phyloP scores from a whole-genome alignment of 352 stramenopile species.

The Globisporangium emineosum region DNA sequence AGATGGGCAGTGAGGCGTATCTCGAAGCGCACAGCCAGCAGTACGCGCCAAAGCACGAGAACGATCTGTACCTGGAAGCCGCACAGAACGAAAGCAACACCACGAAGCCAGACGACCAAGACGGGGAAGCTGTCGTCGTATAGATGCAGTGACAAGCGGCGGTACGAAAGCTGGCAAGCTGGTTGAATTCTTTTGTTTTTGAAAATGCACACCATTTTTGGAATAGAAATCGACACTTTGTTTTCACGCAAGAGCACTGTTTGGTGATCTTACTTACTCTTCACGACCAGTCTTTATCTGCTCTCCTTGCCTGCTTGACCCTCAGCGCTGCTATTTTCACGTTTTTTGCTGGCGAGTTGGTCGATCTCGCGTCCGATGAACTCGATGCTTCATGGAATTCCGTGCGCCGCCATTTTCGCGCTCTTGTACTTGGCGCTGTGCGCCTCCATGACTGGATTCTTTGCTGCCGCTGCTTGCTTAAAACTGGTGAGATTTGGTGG shows the following conservation, averaged over 20 bases:
- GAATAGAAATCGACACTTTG: background rate
- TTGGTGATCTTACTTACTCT: background rate
- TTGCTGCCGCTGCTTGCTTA: background rate
- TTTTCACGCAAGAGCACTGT: background rate
- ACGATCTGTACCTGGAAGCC: conserved; percentile 31
- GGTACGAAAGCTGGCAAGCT: background rate
- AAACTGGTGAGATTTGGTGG: background rate
- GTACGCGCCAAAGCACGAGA: conserved; percentile 9
- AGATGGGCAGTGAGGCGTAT: conserved; percentile 79
- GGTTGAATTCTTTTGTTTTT: background rate
- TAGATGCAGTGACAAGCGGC: background rate
- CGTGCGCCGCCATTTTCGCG: background rate
- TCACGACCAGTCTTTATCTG: background rate
- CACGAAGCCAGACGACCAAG: conserved; percentile 11
- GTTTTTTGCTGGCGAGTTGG: background rate
- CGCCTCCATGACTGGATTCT: conserved; percentile 1
- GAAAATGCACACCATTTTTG: background rate
- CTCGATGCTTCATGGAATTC: background rate
- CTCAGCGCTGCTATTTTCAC: background rate
- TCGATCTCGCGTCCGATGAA: background rate
- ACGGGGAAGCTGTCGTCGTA: conserved; percentile 11
- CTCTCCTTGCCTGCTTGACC: background rate
- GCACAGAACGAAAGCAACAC: background rate
- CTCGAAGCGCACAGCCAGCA: conserved; percentile 49
- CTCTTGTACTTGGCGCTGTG: background rate